Percentiles rank a stretch among this genome's conserved stretches.
phyloP scores from a whole-genome alignment of 176 grass and related monocot genomes.

The Oryza longistaminata region DNA sequence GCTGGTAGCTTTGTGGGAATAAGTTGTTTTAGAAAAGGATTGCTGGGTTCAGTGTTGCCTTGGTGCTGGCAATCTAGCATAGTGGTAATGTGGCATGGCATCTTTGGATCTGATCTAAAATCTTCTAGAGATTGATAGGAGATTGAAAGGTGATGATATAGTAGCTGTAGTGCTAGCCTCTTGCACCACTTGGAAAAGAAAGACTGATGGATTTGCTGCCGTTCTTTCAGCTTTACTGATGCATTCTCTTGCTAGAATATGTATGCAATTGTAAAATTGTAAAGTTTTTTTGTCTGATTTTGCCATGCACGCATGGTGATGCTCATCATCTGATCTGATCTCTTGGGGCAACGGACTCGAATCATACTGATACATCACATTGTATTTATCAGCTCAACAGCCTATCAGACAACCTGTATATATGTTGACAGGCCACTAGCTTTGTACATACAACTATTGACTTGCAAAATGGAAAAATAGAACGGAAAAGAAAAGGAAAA shows the following conservation, averaged over 20 bases:
- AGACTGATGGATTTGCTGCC: not conserved
- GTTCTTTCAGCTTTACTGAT: constrained; percentile 1
- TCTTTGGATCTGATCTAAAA: not conserved
- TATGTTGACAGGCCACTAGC: too few relatives aligned
- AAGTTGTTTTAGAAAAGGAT: not conserved
- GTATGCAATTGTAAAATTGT: not conserved
- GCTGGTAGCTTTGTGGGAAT: not conserved
- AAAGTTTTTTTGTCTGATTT: not conserved
- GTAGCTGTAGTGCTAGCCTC: not conserved
- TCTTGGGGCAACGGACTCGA: not conserved
- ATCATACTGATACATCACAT: not conserved
- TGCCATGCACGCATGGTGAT: not conserved
- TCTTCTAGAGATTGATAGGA: not conserved
- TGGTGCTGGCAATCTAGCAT: not conserved
- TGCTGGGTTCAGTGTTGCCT: not conserved
- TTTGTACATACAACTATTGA: too few relatives aligned
- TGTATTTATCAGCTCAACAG: not conserved
- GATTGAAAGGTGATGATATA: not conserved
- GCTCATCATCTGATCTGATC: constrained; percentile 20
- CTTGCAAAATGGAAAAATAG: not conserved
- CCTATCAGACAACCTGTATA: not conserved
- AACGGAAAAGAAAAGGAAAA: not conserved
- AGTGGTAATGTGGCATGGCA: not conserved
- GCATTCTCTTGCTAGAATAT: not conserved
- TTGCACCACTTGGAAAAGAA: constrained; percentile 12